Percentiles rank a stretch among this genome's conserved stretches.
These are phyloP conservation scores for Cornus florida DNA, from an alignment of 148 eudicot species.

Conservation along the genomic window DNA sequence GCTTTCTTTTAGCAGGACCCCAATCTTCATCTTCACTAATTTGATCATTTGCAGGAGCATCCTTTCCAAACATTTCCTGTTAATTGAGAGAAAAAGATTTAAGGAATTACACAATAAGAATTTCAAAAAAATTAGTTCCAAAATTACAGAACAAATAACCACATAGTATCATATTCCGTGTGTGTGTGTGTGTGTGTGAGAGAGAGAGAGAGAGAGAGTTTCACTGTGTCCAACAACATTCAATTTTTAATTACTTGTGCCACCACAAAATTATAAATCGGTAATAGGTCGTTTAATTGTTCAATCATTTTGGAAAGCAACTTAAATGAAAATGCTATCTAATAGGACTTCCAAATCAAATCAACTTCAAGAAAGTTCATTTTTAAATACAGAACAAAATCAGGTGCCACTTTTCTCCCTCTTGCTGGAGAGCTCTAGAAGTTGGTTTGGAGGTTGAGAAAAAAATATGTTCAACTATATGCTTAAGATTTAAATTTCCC, in stretches of 20 bases:
- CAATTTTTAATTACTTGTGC: not conserved
- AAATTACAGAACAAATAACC: not conserved
- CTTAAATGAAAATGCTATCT: not conserved
- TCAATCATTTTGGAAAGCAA: not conserved
- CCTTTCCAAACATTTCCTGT: constrained; percentile 98
- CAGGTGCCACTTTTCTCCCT: not conserved
- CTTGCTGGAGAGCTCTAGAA: not conserved
- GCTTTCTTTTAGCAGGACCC: constrained; percentile 74
- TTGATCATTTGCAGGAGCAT: constrained; percentile 50
- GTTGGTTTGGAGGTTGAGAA: not conserved
- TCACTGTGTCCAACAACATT: not conserved
- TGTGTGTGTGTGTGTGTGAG: too few species aligned
- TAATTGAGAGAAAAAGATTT: constrained; percentile 9
- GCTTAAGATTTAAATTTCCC: not conserved
- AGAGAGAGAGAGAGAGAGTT: not conserved
- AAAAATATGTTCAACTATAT: not conserved
- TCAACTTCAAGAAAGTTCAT: not conserved
- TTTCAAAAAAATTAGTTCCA: not conserved
- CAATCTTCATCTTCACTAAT: constrained; percentile 94
- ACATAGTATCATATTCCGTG: not conserved
- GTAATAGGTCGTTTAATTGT: not conserved
- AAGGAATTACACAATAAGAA: not conserved
- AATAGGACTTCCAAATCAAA: not conserved
- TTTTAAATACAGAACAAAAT: not conserved
- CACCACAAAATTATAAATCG: not conserved